Evolutionary conservation across 1,284 basidiomycete genomes (phyloP).

Genomic region (Microbotryomycetes sp.): DNA sequence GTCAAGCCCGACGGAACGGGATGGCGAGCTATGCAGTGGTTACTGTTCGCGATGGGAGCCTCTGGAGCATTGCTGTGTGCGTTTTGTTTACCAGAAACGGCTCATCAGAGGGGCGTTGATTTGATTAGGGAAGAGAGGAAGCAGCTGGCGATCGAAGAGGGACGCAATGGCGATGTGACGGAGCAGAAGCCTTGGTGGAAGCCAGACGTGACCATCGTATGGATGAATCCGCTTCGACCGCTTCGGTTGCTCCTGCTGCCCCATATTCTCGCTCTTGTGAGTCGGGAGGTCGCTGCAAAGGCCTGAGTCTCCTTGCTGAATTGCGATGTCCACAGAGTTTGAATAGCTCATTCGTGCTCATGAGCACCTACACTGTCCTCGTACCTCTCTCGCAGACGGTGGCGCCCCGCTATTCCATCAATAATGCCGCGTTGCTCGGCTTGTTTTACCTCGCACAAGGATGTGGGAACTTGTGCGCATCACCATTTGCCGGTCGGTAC

Average conservation of each 20-base stretch:
- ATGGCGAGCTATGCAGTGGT: constrained; percentile 61
- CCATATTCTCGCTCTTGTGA: constrained; percentile 52
- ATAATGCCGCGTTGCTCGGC: constrained; percentile 54
- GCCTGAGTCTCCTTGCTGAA: not conserved
- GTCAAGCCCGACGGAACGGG: constrained; percentile 37
- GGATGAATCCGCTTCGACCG: constrained; percentile 55
- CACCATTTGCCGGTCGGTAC: constrained; percentile 48
- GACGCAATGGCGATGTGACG: not conserved
- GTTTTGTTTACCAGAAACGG: constrained; percentile 62
- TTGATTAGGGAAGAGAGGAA: constrained; percentile 33
- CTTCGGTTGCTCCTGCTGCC: constrained; percentile 53
- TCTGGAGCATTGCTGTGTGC: constrained; percentile 48
- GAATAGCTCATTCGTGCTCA: constrained; percentile 26
- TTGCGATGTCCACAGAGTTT: constrained; percentile 12
- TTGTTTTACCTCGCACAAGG: constrained; percentile 52
- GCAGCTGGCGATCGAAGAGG: not conserved
- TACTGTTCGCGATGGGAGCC: constrained; percentile 45
- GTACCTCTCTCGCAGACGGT: constrained; percentile 27
- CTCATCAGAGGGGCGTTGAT: constrained; percentile 51
- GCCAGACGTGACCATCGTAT: constrained; percentile 43
- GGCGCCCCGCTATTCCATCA: constrained; percentile 53
- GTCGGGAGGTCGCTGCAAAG: constrained; percentile 36
- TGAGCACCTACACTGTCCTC: constrained; percentile 21
- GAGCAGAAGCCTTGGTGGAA: not conserved
- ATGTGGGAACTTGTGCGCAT: constrained; percentile 55